phyloP scores from a whole-genome alignment of 2,329 filamentous ascomycete species.

The Berkeleyomyces rouxiae region DNA sequence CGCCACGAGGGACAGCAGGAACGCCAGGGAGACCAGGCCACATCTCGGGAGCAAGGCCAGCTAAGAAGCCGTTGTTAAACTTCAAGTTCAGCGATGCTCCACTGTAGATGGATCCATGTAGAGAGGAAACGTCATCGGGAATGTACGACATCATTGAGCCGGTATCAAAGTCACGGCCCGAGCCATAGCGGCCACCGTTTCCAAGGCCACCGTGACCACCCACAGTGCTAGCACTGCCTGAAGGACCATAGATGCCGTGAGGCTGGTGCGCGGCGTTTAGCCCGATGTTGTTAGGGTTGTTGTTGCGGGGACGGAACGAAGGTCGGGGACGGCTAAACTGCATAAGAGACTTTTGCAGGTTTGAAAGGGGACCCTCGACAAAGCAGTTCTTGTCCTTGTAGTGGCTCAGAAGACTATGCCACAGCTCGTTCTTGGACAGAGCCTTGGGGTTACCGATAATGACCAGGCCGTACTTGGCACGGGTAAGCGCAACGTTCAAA shows the following conservation, averaged over 20 bases:
- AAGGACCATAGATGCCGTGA: constrained; percentile 16
- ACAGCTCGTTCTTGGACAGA: constrained; percentile 89
- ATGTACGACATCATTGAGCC: constrained; percentile 91
- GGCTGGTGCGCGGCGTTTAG: background rate
- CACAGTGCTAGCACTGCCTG: background rate
- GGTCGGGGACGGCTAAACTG: constrained; percentile 93
- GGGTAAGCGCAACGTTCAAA: constrained; percentile 90
- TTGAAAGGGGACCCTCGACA: constrained; percentile 86
- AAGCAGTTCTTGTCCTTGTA: constrained; percentile 96
- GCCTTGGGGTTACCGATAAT: constrained; percentile 97
- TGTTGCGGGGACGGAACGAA: constrained; percentile 51
- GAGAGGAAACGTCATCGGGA: constrained; percentile 88
- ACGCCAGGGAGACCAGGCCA: constrained; percentile 74
- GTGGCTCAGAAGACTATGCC: constrained; percentile 87
- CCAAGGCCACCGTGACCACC: constrained; percentile 10
- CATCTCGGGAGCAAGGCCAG: constrained; percentile 68
- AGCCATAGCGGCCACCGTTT: constrained; percentile 23
- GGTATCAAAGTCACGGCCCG: constrained; percentile 47
- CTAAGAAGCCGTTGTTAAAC: constrained; percentile 80
- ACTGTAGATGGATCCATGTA: constrained; percentile 81
- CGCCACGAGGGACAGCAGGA: constrained; percentile 38
- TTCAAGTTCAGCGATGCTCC: constrained; percentile 65
- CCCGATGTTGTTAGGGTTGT: constrained; percentile 13
- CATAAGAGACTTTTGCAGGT: constrained; percentile 85
- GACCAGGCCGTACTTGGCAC: constrained; percentile 90